Base-by-base conservation (phyloP, 2,329 filamentous ascomycete genomes). In the Aspergillus brunneoviolaceus region DNA sequence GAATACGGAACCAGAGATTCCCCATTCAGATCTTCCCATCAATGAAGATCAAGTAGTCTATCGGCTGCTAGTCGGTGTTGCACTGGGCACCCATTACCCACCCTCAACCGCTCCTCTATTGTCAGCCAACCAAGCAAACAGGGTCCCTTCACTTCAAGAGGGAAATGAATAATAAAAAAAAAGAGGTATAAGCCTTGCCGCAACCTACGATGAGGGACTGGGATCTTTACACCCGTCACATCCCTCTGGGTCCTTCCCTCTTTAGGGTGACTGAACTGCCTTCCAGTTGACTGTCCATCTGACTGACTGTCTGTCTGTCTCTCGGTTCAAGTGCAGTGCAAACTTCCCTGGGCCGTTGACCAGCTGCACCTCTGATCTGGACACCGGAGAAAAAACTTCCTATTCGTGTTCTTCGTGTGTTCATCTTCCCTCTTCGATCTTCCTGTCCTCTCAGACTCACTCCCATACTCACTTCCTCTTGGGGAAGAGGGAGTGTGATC, bases 1-100 rank as follows among this genome's bases (percentile, higher is more conserved):
- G 57, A 49, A 21, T 23, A 60, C 55, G 48, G 51, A 56, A 42
- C 48, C 11, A 53, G 54, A 61, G 49, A 51, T 55, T 57, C 57
- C 61, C 61, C 61, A 63, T 58, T 57, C 61, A 67, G 72, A 74
- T 74, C 71, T 71, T 65, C 16, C 70, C 61, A 64, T 69, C 33
- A 63, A 69, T 63, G 69, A 65, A 72, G 70, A 73, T 73, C 72
- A 70, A 67, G 65, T 45, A 45, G 39, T 72, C 71, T 73, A 74
- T 73, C 70, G 69, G 67, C 63, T 69, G 68, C 70, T 74, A 74
- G 68, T 69, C 63, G 45, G 48, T 42, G 50, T 67, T 66, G 70
- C 71, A 73, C 67, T 69, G 72, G 69, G 71, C 72, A 73, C 66
- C 61, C 59, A 60, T 62, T 67, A 64, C 61, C 62, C 54, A 63